Base-by-base conservation (phyloP, 345 rosid species). In the Sisymbrium altissimum region DNA sequence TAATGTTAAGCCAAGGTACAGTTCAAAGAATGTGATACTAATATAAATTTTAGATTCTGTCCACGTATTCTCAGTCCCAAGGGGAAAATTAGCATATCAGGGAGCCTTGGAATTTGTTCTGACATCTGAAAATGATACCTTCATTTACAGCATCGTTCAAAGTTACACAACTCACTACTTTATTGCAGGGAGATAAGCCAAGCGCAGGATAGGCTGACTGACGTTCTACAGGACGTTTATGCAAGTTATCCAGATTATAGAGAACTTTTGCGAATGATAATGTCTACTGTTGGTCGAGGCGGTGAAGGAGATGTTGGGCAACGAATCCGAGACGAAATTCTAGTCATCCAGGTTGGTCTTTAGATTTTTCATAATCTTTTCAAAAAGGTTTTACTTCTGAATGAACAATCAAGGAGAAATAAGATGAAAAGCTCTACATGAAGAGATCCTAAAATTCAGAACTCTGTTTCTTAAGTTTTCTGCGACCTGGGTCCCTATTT, bases 241-340 rank as follows among this genome's bases (percentile, higher is more conserved):
- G 66, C 64, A 66, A 80, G 68, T 68, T 59, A 65, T 81, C 92
- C 94, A 44, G 84, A 86, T 80, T 78, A 86, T 75, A 82, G 90
- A 63, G 98, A 95, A 80, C 76, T 90, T 79, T 55, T 87, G 77
- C 85, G 96, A 23, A 87, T 95, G 94, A 87, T 95, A 79, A 43
- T 95, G 96, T 87, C 97, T 52, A 86, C 97, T 64, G 93, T 95
- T 82, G 99, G 99, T 61, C 86, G 99, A 68, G 99, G 99, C 43
- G 99, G 99, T 71, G 97, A 95, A 81, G 99, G 98, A 70, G 99
- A 95, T 79, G 98, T 92, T n/a, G 99, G 99, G 59, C 99, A 95
- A 76, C 88, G 99, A 72, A 95, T 95, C 81, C 87, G 99, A 30
- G 99, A 95, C 79, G 98, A 95, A 75, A 95, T 95, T 77, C 76